phyloP scores from a whole-genome alignment of 2,329 filamentous ascomycete genomes.

The Scytalidium sp. region DNA sequence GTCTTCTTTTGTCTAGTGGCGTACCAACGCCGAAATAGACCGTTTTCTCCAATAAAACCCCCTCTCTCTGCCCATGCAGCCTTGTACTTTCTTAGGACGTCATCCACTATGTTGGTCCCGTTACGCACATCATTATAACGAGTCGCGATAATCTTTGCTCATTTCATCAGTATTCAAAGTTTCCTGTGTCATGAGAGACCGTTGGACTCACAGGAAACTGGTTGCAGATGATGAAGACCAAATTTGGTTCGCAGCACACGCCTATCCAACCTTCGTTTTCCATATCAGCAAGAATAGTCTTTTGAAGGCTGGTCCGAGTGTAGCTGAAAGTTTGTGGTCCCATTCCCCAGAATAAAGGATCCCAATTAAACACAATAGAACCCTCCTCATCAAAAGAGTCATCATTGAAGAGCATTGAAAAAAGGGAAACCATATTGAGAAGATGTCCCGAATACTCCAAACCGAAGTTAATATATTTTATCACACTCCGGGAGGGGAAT shows the following conservation, averaged over 20 bases:
- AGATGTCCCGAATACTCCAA: slow-evolving; percentile 39
- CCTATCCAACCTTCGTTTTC: slow-evolving; percentile 36
- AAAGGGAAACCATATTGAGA: slow-evolving; percentile 35
- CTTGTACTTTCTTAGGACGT: slow-evolving; percentile 34
- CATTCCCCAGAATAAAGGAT: slow-evolving; percentile 36
- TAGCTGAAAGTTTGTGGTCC: slow-evolving; percentile 34
- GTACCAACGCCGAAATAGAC: slow-evolving; percentile 23
- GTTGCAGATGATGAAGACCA: slow-evolving; percentile 38
- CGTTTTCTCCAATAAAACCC: slow-evolving; percentile 25
- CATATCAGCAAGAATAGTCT: slow-evolving; percentile 33
- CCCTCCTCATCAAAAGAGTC: slow-evolving; percentile 33
- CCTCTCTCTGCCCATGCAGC: slow-evolving; percentile 29
- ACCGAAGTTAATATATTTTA: too few relatives aligned
- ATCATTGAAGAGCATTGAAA: slow-evolving; percentile 40
- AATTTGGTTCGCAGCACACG: slow-evolving; percentile 41
- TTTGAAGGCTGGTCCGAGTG: slow-evolving; percentile 28
- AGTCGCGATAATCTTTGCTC: slow-evolving; percentile 32
- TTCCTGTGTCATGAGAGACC: slow-evolving; percentile 1
- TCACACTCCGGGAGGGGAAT: too few relatives aligned
- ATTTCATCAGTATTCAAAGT: neutral
- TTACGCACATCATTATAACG: slow-evolving; percentile 33
- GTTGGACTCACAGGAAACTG: slow-evolving; percentile 35
- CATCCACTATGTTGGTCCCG: slow-evolving; percentile 27
- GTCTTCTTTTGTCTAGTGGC: slow-evolving; percentile 23
- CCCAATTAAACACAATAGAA: slow-evolving; percentile 33